Conservation (phyloP, 2,329 filamentous ascomycete genomes). For the Trichoderma gracile region DNA sequence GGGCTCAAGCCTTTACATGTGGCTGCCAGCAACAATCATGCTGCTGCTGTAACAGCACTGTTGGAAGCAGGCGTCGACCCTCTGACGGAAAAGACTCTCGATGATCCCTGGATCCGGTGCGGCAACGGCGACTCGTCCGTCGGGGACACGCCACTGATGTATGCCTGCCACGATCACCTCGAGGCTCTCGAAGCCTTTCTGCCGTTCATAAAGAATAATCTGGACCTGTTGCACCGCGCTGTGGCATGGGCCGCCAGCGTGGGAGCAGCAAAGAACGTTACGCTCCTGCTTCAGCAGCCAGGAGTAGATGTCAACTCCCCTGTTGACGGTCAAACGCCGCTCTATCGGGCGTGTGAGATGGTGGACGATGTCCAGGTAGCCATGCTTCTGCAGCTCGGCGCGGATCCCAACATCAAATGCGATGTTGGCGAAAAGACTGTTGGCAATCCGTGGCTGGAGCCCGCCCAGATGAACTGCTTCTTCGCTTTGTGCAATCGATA, state of each 20-base stretch:
- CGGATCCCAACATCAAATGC: slow-evolving; percentile 33
- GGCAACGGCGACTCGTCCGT: slow-evolving; percentile 23
- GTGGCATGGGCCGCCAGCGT: slow-evolving; percentile 34
- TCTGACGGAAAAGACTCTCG: slow-evolving; percentile 33
- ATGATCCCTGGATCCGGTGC: slow-evolving; percentile 16
- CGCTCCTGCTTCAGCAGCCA: slow-evolving; percentile 36
- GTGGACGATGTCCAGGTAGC: slow-evolving; percentile 28
- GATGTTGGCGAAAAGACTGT: background rate
- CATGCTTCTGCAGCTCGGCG: slow-evolving; percentile 37
- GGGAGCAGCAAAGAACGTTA: slow-evolving; percentile 31
- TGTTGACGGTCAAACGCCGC: slow-evolving; percentile 29
- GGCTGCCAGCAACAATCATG: slow-evolving; percentile 38
- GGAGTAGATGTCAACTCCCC: slow-evolving; percentile 37
- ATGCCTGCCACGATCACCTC: slow-evolving; percentile 36
- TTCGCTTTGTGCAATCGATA: slow-evolving; percentile 20
- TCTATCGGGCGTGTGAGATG: slow-evolving; percentile 28
- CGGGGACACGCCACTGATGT: slow-evolving; percentile 37
- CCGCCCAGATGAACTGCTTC: slow-evolving; percentile 25
- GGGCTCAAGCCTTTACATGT: slow-evolving; percentile 41
- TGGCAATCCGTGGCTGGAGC: background rate
- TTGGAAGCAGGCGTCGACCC: slow-evolving; percentile 42
- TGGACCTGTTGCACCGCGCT: slow-evolving; percentile 32
- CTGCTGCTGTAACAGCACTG: slow-evolving; percentile 34
- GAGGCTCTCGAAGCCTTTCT: slow-evolving; percentile 35
- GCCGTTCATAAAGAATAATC: slow-evolving; percentile 30